These are phyloP conservation scores for Carex sylvatica DNA, from an alignment of 202 grass and related monocot species.

Conservation along the genomic window DNA sequence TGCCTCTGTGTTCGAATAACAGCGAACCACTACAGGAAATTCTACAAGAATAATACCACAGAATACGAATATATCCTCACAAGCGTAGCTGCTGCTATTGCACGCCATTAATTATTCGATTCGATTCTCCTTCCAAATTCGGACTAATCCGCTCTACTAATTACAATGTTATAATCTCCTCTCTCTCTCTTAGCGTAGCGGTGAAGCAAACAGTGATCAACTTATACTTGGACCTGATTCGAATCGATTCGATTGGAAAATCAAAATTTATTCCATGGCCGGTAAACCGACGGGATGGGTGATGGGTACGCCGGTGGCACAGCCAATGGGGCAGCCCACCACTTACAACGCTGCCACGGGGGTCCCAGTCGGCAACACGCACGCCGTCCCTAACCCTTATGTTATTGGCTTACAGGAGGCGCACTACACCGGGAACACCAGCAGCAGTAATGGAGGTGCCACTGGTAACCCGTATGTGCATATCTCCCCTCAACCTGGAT, in stretches of 20 bases:
- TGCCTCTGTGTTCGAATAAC: neutral
- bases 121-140: slow-evolving; percentile 13
- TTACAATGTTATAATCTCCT: neutral
- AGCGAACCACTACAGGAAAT: neutral
- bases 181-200: neutral
- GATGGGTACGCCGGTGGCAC: slow-evolving; percentile 36
- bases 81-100: neutral
- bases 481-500: slow-evolving; percentile 43
- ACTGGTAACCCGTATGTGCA: slow-evolving; percentile 67
- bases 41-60: neutral
- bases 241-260: neutral
- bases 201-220: neutral
- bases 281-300: slow-evolving; percentile 21
- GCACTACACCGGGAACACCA: neutral
- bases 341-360: slow-evolving; percentile 17
- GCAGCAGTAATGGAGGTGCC: slow-evolving; percentile 34
- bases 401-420: slow-evolving; percentile 35
- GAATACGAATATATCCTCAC: neutral
- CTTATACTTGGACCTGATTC: neutral
- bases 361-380: slow-evolving; percentile 17
- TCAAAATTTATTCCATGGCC: slow-evolving; percentile 10
- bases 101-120: slow-evolving; percentile 7
- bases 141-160: neutral
- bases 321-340: slow-evolving; percentile 25
- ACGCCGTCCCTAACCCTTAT: slow-evolving; percentile 27